Evolutionary conservation across 257 asterid genomes (phyloP).

Genomic region (Fraxinus americana): DNA sequence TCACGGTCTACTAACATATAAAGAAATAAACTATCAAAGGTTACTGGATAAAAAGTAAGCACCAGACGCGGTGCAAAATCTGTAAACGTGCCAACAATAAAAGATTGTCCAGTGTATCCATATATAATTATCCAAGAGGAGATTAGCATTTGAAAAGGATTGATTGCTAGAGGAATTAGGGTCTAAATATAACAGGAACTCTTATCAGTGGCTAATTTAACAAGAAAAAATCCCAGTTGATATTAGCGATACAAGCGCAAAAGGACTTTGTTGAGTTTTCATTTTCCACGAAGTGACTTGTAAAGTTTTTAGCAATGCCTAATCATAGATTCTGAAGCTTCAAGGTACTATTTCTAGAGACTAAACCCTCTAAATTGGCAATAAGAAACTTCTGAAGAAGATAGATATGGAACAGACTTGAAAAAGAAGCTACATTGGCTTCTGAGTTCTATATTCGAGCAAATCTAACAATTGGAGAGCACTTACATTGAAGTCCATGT

Average conservation of each 20-base stretch:
- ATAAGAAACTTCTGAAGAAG: neutral
- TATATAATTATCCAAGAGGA: too few species aligned
- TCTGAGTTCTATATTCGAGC: neutral
- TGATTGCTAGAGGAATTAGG: neutral
- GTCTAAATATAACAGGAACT: neutral
- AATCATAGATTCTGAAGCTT: neutral
- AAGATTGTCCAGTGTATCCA: neutral
- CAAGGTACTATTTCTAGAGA: neutral
- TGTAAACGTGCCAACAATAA: neutral
- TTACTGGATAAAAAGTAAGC: neutral
- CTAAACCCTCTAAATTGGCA: neutral
- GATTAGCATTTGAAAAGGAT: neutral
- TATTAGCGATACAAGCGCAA: neutral
- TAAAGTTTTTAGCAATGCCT: neutral
- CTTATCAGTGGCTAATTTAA: neutral
- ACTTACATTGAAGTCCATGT: constrained; percentile 97
- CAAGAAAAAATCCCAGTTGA: neutral
- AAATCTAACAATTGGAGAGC: neutral
- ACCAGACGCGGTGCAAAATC: neutral
- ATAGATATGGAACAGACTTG: neutral
- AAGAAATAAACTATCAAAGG: neutral
- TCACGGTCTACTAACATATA: constrained; percentile 56
- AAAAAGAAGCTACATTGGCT: neutral
- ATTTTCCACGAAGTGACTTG: neutral
- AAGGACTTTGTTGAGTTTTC: neutral